A percentile compares a stretch with the other conserved stretches of the same genome.
These are phyloP conservation scores for Scenedesmus sp. DNA, from an alignment of 163 green algal genomes.

Conservation along the genomic window DNA sequence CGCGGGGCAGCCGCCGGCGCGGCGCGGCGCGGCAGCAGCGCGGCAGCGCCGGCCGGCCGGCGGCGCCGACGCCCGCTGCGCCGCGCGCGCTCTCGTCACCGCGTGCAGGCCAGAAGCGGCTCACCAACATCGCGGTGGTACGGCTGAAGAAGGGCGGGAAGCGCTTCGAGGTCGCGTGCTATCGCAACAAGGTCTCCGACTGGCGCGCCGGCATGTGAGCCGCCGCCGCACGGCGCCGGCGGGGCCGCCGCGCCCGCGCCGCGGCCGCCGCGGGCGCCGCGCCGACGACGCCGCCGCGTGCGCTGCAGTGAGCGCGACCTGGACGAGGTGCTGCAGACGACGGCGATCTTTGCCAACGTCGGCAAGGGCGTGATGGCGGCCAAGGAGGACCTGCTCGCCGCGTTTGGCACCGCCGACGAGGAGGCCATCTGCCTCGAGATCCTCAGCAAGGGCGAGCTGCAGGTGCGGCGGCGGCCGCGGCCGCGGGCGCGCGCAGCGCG, in stretches of 20 bases:
- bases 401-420: constrained; percentile 93
- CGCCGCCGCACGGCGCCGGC: not conserved
- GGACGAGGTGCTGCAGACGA: constrained; percentile 98
- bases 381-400: constrained; percentile 82
- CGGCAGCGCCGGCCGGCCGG: not conserved
- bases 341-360: constrained; percentile 96
- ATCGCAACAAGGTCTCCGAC: constrained; percentile 98
- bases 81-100: not conserved
- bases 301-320: constrained; percentile 93
- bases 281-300: too few species aligned
- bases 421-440: constrained; percentile 88
- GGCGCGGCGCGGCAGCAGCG: too few species aligned
- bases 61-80: not conserved
- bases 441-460: constrained; percentile 90
- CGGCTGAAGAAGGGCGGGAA: constrained; percentile 91
- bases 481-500: not conserved
- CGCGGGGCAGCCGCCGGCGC: too few species aligned
- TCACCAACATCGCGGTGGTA: constrained; percentile 99
- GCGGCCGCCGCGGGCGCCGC: too few species aligned
- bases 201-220: constrained; percentile 90
- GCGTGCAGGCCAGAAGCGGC: constrained; percentile 92
- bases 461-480: constrained; percentile 59
- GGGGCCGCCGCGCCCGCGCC: not conserved
- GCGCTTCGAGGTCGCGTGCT: constrained; percentile 98
- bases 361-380: constrained; percentile 91